Evolutionary conservation across 441 rosid species (phyloP), one percentile per base, ranked within the genome.

Genomic region (Flueggea neowawraea): DNA sequence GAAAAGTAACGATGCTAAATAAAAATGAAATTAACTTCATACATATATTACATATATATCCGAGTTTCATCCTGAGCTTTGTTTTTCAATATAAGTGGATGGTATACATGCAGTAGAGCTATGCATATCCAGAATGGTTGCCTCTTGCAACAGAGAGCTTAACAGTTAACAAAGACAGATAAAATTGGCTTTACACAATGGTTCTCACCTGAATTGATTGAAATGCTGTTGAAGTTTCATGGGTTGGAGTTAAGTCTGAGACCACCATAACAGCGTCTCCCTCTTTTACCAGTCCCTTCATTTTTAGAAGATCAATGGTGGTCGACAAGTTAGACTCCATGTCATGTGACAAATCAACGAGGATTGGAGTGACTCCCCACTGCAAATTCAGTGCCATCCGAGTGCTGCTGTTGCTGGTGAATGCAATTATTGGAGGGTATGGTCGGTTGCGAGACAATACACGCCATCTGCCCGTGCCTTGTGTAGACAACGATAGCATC

Each of bases 281-380:
- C 17, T 97, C 87, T 72, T 87, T 88, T 67, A 90, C 79, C 98
- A 94, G 87, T 52, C 97, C 98, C 69, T 95, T 79, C 53, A 95
- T 81, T 78, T 93, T 93, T 64, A 93, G 91, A 58, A 93, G 68
- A 12, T 97, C 80, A 76, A 90, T 90, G 47, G 98, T 88, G 64
- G 78, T 93, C 69, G 84, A 87, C 33, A 93, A 80, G 80, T 90
- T 84, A 83, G 74, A 80, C 62, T 93, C 97, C 98, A 90, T 90
- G 63, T 93, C 96, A 44, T 89, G 94, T 2, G 91, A 66, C 82
- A 91, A 91, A 75, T 90, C 84, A 60, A 91, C 64, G 52, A 96
- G 87, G 84, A 93, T 90, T 2, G 98, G 98, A 60, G 89, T 88
- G 41, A 93, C 83, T 41, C 98, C 98, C 98, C 98, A 94, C 74